Evolutionary conservation across 2,329 filamentous ascomycete genomes (phyloP).

Genomic region (Botrytis sinoallii): DNA sequence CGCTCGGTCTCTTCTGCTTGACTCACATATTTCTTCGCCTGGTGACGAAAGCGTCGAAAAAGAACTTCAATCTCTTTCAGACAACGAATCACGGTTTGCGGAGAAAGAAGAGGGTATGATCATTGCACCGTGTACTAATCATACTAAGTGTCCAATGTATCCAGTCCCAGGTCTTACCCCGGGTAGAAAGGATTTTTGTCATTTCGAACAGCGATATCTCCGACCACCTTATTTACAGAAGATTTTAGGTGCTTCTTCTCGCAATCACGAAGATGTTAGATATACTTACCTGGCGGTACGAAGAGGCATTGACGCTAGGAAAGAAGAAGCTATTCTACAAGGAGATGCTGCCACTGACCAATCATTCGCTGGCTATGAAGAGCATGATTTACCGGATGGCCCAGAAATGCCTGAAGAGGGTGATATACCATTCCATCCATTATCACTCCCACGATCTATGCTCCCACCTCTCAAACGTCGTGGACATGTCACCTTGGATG

Average conservation of each 20-base stretch:
- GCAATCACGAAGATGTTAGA: conserved; percentile 85
- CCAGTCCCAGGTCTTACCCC: conserved; percentile 61
- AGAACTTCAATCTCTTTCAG: conserved; percentile 30
- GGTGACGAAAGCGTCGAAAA: conserved; percentile 44
- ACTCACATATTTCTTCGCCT: conserved; percentile 68
- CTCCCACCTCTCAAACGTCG: conserved; percentile 80
- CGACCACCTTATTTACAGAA: conserved; percentile 78
- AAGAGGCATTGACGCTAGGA: conserved; percentile 61
- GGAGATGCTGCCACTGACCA: conserved; percentile 56
- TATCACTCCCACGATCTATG: conserved; percentile 74
- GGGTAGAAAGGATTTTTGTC: conserved; percentile 86
- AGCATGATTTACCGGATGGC: conserved; percentile 38
- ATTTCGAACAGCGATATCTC: conserved; percentile 85
- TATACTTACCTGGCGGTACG: conserved; percentile 88
- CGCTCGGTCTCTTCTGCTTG: conserved; percentile 74
- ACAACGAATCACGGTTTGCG: conserved; percentile 25
- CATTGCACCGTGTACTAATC: conserved; percentile 81
- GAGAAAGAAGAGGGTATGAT: conserved; percentile 61
- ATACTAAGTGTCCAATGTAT: conserved; percentile 87
- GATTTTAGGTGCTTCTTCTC: conserved; percentile 63
- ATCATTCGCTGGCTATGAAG: conserved; percentile 72
- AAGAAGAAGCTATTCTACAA: conserved; percentile 43
- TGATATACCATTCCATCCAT: conserved; percentile 45
- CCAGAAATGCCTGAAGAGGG: conserved; percentile 23
- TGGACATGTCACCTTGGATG: conserved; percentile 83